These are phyloP conservation scores for Talaromyces proteolyticus DNA, from an alignment of 495 filamentous ascomycete genomes.

Conservation along the genomic window DNA sequence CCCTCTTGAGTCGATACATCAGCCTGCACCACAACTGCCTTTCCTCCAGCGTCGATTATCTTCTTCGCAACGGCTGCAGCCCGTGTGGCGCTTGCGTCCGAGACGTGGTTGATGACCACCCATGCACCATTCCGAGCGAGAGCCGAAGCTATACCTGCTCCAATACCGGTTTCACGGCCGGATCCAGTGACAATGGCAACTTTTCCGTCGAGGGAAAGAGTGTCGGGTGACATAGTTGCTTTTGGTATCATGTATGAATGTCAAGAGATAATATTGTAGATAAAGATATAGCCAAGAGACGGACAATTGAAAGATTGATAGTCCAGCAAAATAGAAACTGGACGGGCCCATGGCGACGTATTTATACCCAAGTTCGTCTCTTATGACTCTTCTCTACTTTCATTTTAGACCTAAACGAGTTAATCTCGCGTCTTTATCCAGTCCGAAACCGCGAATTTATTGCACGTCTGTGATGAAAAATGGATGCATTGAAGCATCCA, in stretches of 20 bases:
- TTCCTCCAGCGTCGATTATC: constrained; percentile 13
- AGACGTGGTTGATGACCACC: constrained; percentile 26
- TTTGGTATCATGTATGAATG: too few relatives aligned
- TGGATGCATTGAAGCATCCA: neutral
- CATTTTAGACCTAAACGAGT: too few relatives aligned
- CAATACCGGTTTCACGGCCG: constrained; percentile 37
- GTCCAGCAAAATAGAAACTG: too few relatives aligned
- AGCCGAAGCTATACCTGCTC: constrained; percentile 32
- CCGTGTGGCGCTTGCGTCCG: constrained; percentile 20
- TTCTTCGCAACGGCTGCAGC: constrained; percentile 20
- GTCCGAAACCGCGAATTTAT: too few relatives aligned
- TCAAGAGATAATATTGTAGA: too few relatives aligned
- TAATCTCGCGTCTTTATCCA: too few relatives aligned
- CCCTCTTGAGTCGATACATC: constrained; percentile 20
- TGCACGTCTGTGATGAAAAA: too few relatives aligned
- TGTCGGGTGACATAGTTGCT: constrained; percentile 11
- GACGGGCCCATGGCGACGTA: neutral
- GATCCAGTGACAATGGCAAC: constrained; percentile 46
- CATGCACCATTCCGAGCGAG: constrained; percentile 33
- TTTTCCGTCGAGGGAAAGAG: constrained; percentile 38
- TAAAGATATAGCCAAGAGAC: too few relatives aligned
- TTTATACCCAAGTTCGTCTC: neutral
- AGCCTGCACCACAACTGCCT: constrained; percentile 28
- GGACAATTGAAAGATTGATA: too few relatives aligned
- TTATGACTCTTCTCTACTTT: too few relatives aligned